Evolutionary conservation across 495 filamentous ascomycete species (phyloP), one percentile per base, ranked within the genome.

Genomic region (Bacidia rubella): DNA sequence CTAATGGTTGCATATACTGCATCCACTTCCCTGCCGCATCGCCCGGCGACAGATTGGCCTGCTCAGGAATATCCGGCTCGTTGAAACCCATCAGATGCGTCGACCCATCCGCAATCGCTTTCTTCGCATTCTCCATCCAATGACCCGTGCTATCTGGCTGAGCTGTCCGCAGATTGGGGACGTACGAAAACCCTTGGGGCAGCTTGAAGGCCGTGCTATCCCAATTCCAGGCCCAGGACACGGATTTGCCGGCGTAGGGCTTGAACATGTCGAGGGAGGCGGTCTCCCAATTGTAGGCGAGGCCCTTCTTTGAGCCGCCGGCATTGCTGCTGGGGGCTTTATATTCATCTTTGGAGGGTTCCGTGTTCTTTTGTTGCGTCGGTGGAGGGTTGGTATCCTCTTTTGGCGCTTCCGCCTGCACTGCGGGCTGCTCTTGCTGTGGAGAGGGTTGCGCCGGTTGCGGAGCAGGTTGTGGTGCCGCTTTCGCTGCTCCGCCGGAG

Each of bases 21-120:
- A 68, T 74, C 69, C 81, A 89, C 47, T 62, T 72, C 5, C 47
- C 49, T 40, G 81, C 87, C 27, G 87, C 87, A 2, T 64, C 66
- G 25, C 67, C 57, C 29, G 80, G 72, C 29, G 66, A 62, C 67
- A 93, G 71, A 71, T 81, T 77, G 57, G 87, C 72, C 67, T 93
- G 86, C 1, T 57, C 60, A 19, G 57, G 2, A 45, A 73, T 70
- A 59, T 95, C 89, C 43, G 86, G 86, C 74, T 95, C 89, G 77
- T 95, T 95, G 81, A 93, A 90, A 57, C 76, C 72, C 56, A 95
- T 68, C 54, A 95, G 71, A 64, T 75, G 62, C 22, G 60, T 59
- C 26, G 55, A 57, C 47, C 58, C 52, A 17, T 55, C 54, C n/a
- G 58, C 51, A 3, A 53, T 47, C 11, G 62, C 60, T 38, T 54